Conservation (phyloP, 2,329 filamentous ascomycete genomes). For the Rugonectria rugulosa region DNA sequence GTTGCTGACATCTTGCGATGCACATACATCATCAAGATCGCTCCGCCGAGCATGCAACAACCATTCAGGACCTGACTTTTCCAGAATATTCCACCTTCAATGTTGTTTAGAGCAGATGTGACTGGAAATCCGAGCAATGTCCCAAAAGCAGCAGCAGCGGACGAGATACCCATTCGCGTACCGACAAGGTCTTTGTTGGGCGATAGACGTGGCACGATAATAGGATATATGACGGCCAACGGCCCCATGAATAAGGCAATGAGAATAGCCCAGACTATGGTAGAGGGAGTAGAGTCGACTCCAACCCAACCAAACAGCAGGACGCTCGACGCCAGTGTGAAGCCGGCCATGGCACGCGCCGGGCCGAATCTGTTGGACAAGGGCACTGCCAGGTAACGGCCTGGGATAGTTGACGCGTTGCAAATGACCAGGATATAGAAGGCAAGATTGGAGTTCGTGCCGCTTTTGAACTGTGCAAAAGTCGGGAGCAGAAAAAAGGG, state of each 20-base stretch:
- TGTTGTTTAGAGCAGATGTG: neutral
- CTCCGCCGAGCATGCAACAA: neutral
- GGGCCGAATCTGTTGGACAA: slow-evolving; percentile 8
- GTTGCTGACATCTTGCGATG: neutral
- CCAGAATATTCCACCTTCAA: neutral
- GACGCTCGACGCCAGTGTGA: neutral
- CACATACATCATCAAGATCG: neutral
- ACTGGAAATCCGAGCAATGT: neutral
- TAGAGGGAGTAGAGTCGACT: slow-evolving; percentile 1
- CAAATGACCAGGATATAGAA: slow-evolving; percentile 11
- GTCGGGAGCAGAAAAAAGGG: slow-evolving; percentile 13
- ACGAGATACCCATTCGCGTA: neutral
- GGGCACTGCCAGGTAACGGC: slow-evolving; percentile 9
- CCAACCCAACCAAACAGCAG: slow-evolving; percentile 14
- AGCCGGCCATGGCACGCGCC: neutral
- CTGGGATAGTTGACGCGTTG: slow-evolving; percentile 14
- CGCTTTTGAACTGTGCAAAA: slow-evolving; percentile 11
- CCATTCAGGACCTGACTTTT: neutral
- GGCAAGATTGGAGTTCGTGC: slow-evolving; percentile 8
- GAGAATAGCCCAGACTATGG: slow-evolving; percentile 9
- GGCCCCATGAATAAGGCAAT: slow-evolving; percentile 14
- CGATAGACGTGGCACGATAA: neutral
- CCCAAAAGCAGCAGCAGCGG: neutral
- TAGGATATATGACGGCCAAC: slow-evolving; percentile 9
- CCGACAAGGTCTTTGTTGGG: neutral